Percentiles rank a stretch among this genome's conserved stretches.
These are phyloP conservation scores for Alisma plantagoaquatica DNA, from an alignment of 106 monocot species.

Conservation along the genomic window DNA sequence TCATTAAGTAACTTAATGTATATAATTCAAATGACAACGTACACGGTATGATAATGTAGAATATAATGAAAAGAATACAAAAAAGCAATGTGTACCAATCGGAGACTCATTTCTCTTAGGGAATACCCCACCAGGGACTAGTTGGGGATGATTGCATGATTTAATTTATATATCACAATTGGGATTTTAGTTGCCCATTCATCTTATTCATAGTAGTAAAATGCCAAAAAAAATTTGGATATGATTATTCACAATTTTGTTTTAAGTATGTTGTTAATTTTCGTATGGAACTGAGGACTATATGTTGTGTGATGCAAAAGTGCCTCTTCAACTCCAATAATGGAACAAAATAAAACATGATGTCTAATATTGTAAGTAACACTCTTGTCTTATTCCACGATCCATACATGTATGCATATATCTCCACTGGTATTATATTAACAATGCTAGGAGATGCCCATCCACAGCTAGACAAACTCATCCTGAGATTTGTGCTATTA, in stretches of 20 bases:
- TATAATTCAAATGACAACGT: too few relatives aligned
- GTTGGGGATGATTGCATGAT: too few relatives aligned
- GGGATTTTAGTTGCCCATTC: not conserved
- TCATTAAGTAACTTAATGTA: too few relatives aligned
- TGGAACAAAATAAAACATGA: slow-evolving; percentile 11
- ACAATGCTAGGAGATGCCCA: not conserved
- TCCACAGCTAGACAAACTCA: not conserved
- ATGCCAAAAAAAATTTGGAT: not conserved
- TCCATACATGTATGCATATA: slow-evolving; percentile 22
- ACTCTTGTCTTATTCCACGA: slow-evolving; percentile 28
- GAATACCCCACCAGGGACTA: too few relatives aligned
- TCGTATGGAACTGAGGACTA: slow-evolving; percentile 32
- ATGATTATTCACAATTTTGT: slow-evolving; percentile 26
- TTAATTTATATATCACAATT: not conserved
- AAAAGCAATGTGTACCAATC: too few relatives aligned
- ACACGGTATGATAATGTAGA: too few relatives aligned
- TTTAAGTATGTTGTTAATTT: slow-evolving; percentile 15
- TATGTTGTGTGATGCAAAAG: slow-evolving; percentile 40
- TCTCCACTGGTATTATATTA: not conserved
- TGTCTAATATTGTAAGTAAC: slow-evolving; percentile 18
- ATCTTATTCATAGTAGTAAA: not conserved
- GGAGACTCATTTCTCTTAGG: too few relatives aligned
- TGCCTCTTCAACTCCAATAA: slow-evolving; percentile 14
- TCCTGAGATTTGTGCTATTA: too few relatives aligned
- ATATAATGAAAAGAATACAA: too few relatives aligned